phyloP scores from a whole-genome alignment of 352 stramenopile genomes.

The Pythium aquatile region DNA sequence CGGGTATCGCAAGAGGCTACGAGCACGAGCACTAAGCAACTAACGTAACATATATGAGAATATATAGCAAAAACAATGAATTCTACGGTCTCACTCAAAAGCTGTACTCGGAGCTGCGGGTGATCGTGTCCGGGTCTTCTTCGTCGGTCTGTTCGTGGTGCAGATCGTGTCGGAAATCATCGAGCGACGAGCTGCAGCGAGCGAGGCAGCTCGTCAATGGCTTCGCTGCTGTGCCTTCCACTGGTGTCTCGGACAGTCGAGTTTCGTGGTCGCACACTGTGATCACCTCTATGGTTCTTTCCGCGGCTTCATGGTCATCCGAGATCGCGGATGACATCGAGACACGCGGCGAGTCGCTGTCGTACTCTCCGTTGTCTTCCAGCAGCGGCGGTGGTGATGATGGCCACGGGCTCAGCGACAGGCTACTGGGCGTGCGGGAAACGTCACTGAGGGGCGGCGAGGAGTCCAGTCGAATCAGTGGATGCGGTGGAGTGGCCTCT shows the following conservation, averaged over 20 bases:
- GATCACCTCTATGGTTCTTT: constrained; percentile 14
- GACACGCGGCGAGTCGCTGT: constrained; percentile 17
- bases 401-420: background rate
- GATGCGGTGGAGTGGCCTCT: constrained; percentile 11
- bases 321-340: constrained; percentile 19
- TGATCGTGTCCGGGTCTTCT: constrained; percentile 18
- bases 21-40: constrained; percentile 45
- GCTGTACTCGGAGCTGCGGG: constrained; percentile 28
- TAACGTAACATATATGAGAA: constrained; percentile 3
- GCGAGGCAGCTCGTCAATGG: background rate
- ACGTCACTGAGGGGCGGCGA: background rate
- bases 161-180: constrained; percentile 30
- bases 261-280: background rate
- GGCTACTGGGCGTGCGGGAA: background rate
- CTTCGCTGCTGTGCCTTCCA: background rate
- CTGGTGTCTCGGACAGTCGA: background rate
- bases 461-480: constrained; percentile 19
- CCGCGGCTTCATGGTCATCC: constrained; percentile 8
- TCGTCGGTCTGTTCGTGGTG: constrained; percentile 21
- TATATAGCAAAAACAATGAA: background rate
- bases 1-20: constrained; percentile 78
- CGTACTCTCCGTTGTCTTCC: constrained; percentile 11
- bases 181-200: constrained; percentile 27
- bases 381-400: constrained; percentile 10
- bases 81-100: constrained; percentile 11